Evolutionary conservation across 2,329 filamentous ascomycete genomes (phyloP).

Genomic region (Coniochaeta sp.): DNA sequence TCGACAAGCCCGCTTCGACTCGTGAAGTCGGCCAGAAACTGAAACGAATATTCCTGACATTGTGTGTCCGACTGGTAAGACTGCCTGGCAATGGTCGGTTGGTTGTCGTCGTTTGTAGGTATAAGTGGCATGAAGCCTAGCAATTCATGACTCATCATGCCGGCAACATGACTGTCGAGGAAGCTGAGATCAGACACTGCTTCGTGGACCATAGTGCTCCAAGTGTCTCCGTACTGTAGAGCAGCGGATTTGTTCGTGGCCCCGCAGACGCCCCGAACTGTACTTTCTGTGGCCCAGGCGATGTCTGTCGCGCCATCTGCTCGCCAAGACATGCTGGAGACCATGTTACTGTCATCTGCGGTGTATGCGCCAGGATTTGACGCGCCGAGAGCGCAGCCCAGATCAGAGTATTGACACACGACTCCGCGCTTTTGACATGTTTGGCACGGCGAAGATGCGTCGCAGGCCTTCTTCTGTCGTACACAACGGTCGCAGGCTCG

Average conservation of each 20-base stretch:
- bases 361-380: background rate
- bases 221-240: background rate
- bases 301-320: background rate
- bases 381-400: background rate
- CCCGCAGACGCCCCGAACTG: background rate
- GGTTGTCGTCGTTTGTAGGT: too few relatives aligned
- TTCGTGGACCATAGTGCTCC: background rate
- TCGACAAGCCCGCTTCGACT: conserved; percentile 24
- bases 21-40: conserved; percentile 26
- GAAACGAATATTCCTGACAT: conserved; percentile 12
- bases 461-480: conserved; percentile 25
- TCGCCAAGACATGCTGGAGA: background rate
- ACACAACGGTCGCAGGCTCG: conserved; percentile 26
- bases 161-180: background rate
- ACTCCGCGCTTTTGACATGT: conserved; percentile 17
- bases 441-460: conserved; percentile 20
- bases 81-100: background rate
- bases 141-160: background rate
- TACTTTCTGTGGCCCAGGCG: background rate
- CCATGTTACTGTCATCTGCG: background rate
- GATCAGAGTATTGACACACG: conserved; percentile 14
- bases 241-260: background rate
- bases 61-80: background rate
- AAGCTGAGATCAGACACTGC: background rate
- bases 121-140: background rate